Base-by-base conservation (phyloP, 83 land plant genomes). In the Diphasiastrum complanatum region DNA sequence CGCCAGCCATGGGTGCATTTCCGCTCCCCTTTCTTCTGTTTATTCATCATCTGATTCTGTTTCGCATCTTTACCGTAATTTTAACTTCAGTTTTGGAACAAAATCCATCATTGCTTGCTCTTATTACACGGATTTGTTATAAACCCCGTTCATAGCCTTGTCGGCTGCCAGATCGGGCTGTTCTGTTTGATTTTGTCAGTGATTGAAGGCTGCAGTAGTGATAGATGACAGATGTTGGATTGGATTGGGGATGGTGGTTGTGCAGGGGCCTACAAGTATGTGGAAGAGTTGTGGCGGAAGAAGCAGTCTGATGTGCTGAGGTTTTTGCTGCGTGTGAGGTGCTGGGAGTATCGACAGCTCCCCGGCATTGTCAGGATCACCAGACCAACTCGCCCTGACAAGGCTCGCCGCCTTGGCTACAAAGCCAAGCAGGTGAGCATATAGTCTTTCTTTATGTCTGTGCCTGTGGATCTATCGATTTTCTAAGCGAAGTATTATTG, bases 341-440 rank as follows among this genome's bases (percentile, higher is more conserved):
- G 58, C 58, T 38, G 43, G 43, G 43, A 38, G 43, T 38, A 38
- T 38, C 43, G 43, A 14, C 43, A 38, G 58, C 33, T 54, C 34
- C 58, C 58, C 58, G 58, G 58, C n/a, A 54, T 54, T 25, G 58
- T 54, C 16, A 28, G 58, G n/a, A 22, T 54, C n/a, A 22, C n/a
- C 36, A 28, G 33, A 14, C 58, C 58, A 6, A 54, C 58, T 30
- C 58, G 58, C 58, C 71, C 71, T 46, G 71, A 63, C 53, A 68
- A 68, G 53, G 71, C 71, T 36, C 71, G 71, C 25, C 69, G 53
- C 16, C 55, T 68, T 4, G 71, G 71, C 3, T 68, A 37, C 71
- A 68, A 68, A 54, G 69, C 71, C 41, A 68, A 62, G 33, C 71
- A 68, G 0, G 32, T n/a, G n/a, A n/a, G n/a, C 36, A 2, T 23